Evolutionary conservation across 306 rosid genomes (phyloP), one percentile per base, ranked within the genome.

Genomic region (Clitoria ternatea): DNA sequence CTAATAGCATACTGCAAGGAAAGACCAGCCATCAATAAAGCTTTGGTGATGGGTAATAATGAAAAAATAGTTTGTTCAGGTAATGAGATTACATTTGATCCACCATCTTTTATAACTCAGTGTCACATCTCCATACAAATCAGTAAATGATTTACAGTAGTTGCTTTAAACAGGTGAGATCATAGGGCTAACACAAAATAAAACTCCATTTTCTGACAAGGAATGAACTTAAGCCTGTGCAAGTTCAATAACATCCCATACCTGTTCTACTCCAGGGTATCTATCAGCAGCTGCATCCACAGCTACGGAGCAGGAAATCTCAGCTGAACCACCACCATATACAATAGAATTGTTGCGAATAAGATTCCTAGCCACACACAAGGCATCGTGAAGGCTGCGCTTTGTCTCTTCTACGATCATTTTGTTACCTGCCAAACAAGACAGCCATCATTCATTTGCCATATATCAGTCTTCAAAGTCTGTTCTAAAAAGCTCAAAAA

Each of bases 351-450:
- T 95, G 84, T 95, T 95, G 84, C 96, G 89, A 32, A 95, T 95
- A 71, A 95, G 96, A 87, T 95, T 95, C 83, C 99, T 89, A 37
- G 99, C 96, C 56, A 95, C 99, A 50, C 99, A 95, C 61, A 95
- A 67, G 66, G 97, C 95, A 88, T 95, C 97, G 0, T 91, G 99
- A 77, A 95, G 44, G 74, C 97, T 95, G 52, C 99, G 96, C 74
- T 95, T 95, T 56, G 99, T 95, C 92, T 95, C 99, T 85, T 95
- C 99, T 55, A 91, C 80, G 72, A 95, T 86, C 99, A 95, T 95
- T 76, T 95, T 95, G 88, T 95, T 95, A 78, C 97, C 99, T 95
- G 69, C 30, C 64, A 61, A 60, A 69, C 76, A 82, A 61, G 59
- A 61, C 40, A 45, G 57, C 14, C 42, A 70, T 2, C 3, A 42